Percentiles rank a stretch among this genome's conserved stretches.
phyloP scores from a whole-genome alignment of 495 filamentous ascomycete genomes.

The Ascobolus immersus region DNA sequence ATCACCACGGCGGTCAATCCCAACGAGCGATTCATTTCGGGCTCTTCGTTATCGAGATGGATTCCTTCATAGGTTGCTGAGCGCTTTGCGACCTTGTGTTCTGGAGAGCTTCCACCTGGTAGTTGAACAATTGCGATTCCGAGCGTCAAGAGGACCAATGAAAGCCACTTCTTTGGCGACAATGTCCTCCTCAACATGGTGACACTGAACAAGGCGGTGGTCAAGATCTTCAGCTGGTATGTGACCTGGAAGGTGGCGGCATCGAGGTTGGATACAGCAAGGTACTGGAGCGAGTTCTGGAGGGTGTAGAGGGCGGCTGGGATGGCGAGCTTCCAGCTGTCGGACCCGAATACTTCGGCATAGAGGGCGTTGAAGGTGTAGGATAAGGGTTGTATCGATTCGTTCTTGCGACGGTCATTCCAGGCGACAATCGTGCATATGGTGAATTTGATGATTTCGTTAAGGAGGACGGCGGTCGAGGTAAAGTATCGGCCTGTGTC shows the following conservation, averaged over 20 bases:
- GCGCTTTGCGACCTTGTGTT: conserved; percentile 31
- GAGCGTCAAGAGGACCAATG: conserved; percentile 50
- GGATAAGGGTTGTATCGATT: no score
- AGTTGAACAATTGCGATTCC: conserved; percentile 78
- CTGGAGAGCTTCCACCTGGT: conserved; percentile 21
- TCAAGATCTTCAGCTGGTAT: conserved; percentile 80
- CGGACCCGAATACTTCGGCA: conserved; percentile 59
- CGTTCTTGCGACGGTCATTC: conserved; percentile 32
- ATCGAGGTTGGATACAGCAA: conserved; percentile 73
- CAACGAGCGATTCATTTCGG: conserved; percentile 44
- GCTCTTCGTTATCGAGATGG: conserved; percentile 46
- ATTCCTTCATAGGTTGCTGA: conserved; percentile 94
- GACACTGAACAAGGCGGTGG: conserved; percentile 71
- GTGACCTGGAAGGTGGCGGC: conserved; percentile 80
- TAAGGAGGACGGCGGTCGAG: conserved; percentile 82
- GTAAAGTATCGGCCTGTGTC: conserved; percentile 69
- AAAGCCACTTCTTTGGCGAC: conserved; percentile 45
- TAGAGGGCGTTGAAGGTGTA: conserved; percentile 59
- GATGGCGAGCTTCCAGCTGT: conserved; percentile 87
- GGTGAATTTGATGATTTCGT: conserved; percentile 73
- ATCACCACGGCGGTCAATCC: conserved; percentile 56
- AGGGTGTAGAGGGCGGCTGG: conserved; percentile 72
- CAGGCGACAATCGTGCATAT: conserved; percentile 66
- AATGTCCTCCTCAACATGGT: conserved; percentile 45
- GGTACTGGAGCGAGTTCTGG: conserved; percentile 76